Evolutionary conservation across 257 asterid species (phyloP).

Genomic region (Solanum chmielewskii): DNA sequence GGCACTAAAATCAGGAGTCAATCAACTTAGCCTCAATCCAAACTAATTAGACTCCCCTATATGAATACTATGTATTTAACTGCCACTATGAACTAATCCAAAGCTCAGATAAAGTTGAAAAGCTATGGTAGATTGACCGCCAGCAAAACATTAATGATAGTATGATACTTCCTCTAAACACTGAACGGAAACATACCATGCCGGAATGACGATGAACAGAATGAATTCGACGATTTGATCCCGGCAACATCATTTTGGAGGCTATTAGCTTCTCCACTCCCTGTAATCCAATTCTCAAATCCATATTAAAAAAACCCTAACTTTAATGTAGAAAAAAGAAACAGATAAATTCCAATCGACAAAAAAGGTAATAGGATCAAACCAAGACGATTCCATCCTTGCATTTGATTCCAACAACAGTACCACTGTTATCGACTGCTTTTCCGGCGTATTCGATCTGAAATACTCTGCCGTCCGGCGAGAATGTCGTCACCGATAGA

Average conservation of each 20-base stretch:
- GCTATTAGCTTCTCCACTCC: constrained; percentile 92
- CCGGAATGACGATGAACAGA: constrained; percentile 92
- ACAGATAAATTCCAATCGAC: not conserved
- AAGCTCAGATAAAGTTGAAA: not conserved
- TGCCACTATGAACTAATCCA: not conserved
- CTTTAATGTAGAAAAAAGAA: not conserved
- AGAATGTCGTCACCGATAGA: constrained; percentile 83
- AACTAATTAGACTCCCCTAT: not conserved
- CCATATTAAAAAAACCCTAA: not conserved
- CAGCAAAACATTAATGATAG: not conserved
- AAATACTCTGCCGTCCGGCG: constrained; percentile 95
- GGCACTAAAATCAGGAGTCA: not conserved
- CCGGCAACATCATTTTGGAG: constrained; percentile 87
- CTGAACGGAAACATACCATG: not conserved
- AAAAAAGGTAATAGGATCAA: not conserved
- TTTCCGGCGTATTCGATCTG: constrained; percentile 98
- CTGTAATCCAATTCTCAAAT: constrained; percentile 12
- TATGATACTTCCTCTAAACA: not conserved
- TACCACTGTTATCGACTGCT: constrained; percentile 94
- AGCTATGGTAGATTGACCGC: not conserved
- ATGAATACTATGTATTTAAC: not conserved
- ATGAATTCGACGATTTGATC: constrained; percentile 80
- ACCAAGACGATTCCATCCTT: constrained; percentile 90
- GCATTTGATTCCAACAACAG: constrained; percentile 88
- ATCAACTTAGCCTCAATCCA: not conserved